Conservation (phyloP, 331 rosid species). For the Quercus lobata region DNA sequence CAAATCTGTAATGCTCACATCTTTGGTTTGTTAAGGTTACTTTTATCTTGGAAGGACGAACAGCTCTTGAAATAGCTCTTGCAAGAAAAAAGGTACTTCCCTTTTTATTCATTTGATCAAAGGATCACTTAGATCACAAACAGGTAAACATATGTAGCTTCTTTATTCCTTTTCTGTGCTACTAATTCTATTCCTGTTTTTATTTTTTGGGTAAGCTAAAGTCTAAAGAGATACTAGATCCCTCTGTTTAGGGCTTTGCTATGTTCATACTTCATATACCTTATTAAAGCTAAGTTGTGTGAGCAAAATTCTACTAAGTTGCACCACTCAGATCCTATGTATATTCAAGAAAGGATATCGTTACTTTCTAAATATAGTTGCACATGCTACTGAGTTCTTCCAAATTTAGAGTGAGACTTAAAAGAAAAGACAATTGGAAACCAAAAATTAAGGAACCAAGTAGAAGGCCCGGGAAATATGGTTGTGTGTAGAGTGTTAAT, state of each 20-base stretch:
- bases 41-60: constrained; percentile 22
- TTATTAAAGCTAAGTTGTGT: constrained; percentile 20
- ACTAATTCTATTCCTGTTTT: constrained; percentile 29
- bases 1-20: constrained; percentile 29
- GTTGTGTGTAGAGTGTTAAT: constrained; percentile 15
- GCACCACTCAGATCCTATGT: constrained; percentile 36
- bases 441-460: constrained; percentile 23
- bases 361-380: too few relatives aligned
- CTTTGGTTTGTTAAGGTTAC: constrained; percentile 39
- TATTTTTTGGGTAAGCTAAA: constrained; percentile 20
- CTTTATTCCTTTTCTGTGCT: constrained; percentile 12
- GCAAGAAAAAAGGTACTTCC: constrained; percentile 35
- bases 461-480: constrained; percentile 8
- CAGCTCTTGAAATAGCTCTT: constrained; percentile 35
- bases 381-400: constrained; percentile 33
- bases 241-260: constrained; percentile 34
- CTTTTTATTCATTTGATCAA: constrained; percentile 41
- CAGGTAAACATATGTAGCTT: constrained; percentile 38
- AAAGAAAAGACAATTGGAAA: constrained; percentile 14
- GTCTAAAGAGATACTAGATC: constrained; percentile 14
- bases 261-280: constrained; percentile 4
- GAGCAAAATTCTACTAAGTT: constrained; percentile 25
- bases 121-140: constrained; percentile 41
- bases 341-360: constrained; percentile 4
- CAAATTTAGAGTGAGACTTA: constrained; percentile 1